A percentile compares a stretch with the other conserved stretches of the same genome.
These are phyloP conservation scores for Apiotrichum mycotoxinovorans DNA, from an alignment of 1,284 basidiomycete species.

Conservation along the genomic window DNA sequence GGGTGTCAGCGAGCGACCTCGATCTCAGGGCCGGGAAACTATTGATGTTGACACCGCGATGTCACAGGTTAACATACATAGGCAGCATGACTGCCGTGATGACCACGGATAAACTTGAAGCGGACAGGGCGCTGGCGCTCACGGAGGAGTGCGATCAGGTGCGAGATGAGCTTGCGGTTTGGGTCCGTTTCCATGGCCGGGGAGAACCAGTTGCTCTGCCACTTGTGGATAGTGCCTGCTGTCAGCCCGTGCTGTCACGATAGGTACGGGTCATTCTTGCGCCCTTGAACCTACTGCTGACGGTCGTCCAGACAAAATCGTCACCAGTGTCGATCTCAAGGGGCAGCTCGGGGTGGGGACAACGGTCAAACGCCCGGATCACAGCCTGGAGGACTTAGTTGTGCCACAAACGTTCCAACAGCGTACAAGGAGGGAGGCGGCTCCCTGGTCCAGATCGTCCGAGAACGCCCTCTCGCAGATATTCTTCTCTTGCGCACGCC, in stretches of 20 bases:
- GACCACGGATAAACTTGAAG: conserved; percentile 1
- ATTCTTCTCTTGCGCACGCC: background rate
- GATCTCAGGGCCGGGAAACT: too few species aligned
- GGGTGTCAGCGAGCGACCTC: background rate
- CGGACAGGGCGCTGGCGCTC: background rate
- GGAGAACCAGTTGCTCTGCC: background rate
- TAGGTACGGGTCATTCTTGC: too few species aligned
- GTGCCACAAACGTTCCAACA: background rate
- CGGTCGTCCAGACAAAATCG: background rate
- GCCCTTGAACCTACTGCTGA: background rate
- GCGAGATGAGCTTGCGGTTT: background rate
- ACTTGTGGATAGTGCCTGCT: background rate
- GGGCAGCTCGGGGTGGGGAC: background rate
- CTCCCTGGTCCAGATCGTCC: background rate
- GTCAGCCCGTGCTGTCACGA: background rate
- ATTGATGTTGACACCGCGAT: too few species aligned
- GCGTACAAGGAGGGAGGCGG: background rate
- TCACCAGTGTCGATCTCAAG: background rate
- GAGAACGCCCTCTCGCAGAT: background rate
- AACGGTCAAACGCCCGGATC: background rate
- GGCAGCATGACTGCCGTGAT: background rate
- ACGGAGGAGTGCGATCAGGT: conserved; percentile 1
- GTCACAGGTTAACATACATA: too few species aligned
- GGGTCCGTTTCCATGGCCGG: background rate
- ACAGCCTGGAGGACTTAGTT: background rate